Percentiles rank a stretch among this genome's conserved stretches.
These are phyloP conservation scores for Hsuehochloa calcarea DNA, from an alignment of 176 grass and related monocot species.

Conservation along the genomic window DNA sequence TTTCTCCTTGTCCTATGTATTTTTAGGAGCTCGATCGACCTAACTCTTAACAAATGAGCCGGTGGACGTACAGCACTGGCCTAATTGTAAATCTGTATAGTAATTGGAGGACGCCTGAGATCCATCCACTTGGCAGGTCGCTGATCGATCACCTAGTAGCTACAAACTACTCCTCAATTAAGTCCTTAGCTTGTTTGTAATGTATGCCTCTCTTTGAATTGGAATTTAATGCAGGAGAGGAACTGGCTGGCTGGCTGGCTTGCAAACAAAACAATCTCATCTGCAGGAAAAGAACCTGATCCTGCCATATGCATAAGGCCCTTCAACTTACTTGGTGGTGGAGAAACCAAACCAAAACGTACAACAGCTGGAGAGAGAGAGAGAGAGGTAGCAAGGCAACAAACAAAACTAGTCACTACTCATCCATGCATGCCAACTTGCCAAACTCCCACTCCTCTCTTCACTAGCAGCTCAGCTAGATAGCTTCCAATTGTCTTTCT, in stretches of 20 bases:
- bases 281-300: slow-evolving; percentile 51
- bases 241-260: slow-evolving; percentile 16
- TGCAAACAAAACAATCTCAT: slow-evolving; percentile 56
- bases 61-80: background rate
- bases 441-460: slow-evolving; percentile 12
- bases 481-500: slow-evolving; percentile 36
- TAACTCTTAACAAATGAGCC: background rate
- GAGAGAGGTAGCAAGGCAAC: background rate
- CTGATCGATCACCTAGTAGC: background rate
- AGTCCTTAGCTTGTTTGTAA: background rate
- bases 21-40: background rate
- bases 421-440: slow-evolving; percentile 1
- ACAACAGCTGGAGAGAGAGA: background rate
- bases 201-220: background rate
- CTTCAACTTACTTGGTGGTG: slow-evolving; percentile 43
- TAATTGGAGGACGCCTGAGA: background rate
- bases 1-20: background rate
- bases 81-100: background rate
- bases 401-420: background rate
- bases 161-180: background rate
- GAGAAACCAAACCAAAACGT: slow-evolving; percentile 37
- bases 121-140: background rate
- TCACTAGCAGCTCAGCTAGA: background rate
- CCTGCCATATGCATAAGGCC: slow-evolving; percentile 14
- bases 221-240: background rate